These are phyloP conservation scores for Sclerotinia subarctica DNA, from an alignment of 2,329 filamentous ascomycete species.

Conservation along the genomic window DNA sequence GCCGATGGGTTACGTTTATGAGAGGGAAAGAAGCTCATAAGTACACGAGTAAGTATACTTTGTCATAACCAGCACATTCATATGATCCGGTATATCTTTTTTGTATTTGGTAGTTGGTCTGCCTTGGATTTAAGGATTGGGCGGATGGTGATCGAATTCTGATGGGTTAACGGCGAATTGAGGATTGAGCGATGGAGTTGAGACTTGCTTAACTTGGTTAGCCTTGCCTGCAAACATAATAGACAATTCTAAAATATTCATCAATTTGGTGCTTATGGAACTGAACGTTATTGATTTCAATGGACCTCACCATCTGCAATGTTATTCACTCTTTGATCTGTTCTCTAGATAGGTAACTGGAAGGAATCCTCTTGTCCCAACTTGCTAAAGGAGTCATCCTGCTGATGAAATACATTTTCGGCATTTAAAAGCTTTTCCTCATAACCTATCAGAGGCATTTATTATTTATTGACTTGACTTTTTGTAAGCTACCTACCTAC, in stretches of 20 bases:
- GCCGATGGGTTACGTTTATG: neutral
- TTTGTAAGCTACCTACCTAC: too few relatives aligned
- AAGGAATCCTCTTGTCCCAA: too few relatives aligned
- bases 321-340: too few relatives aligned
- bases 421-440: too few relatives aligned
- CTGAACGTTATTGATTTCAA: neutral
- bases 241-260: neutral
- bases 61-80: slow-evolving; percentile 7
- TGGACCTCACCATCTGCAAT: neutral
- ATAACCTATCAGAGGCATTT: too few relatives aligned
- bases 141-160: slow-evolving; percentile 8
- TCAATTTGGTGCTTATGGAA: neutral
- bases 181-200: slow-evolving; percentile 13
- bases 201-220: slow-evolving; percentile 3
- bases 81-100: slow-evolving; percentile 2
- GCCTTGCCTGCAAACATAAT: neutral
- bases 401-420: too few relatives aligned
- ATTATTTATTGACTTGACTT: too few relatives aligned
- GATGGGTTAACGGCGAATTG: slow-evolving; percentile 8
- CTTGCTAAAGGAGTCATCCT: too few relatives aligned
- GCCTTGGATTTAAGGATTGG: slow-evolving; percentile 10
- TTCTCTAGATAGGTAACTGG: too few relatives aligned
- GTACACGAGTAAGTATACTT: slow-evolving; percentile 13
- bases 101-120: slow-evolving; percentile 17
- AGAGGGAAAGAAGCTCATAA: neutral